Evolutionary conservation across 1,139 yeast genomes (phyloP).

Genomic region (Geotrichum candidum): DNA sequence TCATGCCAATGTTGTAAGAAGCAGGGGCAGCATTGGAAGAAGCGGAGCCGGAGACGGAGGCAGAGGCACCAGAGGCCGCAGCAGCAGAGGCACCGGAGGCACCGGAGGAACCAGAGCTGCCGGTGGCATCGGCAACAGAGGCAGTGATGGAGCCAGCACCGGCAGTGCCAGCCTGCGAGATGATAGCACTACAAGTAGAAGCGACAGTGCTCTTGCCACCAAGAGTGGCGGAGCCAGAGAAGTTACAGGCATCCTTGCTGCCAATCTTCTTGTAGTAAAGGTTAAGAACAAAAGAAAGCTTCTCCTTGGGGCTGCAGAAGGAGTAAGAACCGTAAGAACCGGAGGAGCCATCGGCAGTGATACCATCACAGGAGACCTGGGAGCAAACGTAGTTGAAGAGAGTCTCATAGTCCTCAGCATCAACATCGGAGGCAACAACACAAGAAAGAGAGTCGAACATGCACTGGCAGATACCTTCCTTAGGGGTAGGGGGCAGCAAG

Average conservation of each 20-base stretch:
- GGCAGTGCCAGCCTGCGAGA: slow-evolving; percentile 28
- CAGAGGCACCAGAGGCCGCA: slow-evolving; percentile 16
- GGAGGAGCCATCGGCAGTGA: slow-evolving; percentile 26
- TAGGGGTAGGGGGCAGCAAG: slow-evolving; percentile 64
- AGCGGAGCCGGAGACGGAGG: slow-evolving; percentile 22
- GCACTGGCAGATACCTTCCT: slow-evolving; percentile 54
- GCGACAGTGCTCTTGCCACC: slow-evolving; percentile 48
- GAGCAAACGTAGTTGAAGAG: slow-evolving; percentile 50
- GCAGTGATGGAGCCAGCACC: slow-evolving; percentile 25
- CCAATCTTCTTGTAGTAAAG: slow-evolving; percentile 47
- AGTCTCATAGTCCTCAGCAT: slow-evolving; percentile 46
- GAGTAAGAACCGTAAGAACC: slow-evolving; percentile 47
- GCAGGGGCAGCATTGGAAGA: slow-evolving; percentile 21
- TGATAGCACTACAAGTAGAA: slow-evolving; percentile 43
- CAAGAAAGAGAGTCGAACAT: slow-evolving; percentile 45
- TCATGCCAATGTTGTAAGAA: slow-evolving; percentile 5
- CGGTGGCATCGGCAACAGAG: slow-evolving; percentile 18
- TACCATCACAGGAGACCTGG: slow-evolving; percentile 19
- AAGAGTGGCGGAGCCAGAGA: slow-evolving; percentile 50
- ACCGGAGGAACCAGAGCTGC: slow-evolving; percentile 12
- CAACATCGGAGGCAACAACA: slow-evolving; percentile 40
- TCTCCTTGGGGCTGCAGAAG: slow-evolving; percentile 43
- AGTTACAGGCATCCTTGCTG: slow-evolving; percentile 47
- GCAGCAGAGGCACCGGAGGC: slow-evolving; percentile 19
- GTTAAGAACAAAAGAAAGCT: slow-evolving; percentile 58